Base-by-base conservation (phyloP, 495 filamentous ascomycete species). In the Jackrogersella minutella region DNA sequence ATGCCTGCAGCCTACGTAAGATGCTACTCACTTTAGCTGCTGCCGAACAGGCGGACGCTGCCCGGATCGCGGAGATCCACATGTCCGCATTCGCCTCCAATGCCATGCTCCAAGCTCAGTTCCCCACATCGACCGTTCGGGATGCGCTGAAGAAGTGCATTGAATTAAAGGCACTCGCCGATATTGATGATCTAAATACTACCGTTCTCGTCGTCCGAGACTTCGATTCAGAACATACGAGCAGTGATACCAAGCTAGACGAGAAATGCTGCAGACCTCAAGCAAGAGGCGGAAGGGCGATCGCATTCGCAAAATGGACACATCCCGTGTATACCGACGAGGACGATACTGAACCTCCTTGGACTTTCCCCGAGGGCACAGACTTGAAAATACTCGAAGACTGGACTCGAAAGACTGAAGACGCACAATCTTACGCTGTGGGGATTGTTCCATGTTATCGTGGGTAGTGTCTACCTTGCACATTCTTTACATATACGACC, bases 221-320 rank as follows among this genome's bases (percentile, higher is more conserved):
- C 34, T 53, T 21, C 1, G 21, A 7, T 17, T 16, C 26, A 3
- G 51, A 24, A 22, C 0, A 4, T 14, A 4, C 11, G 16, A 34
- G 13, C 10, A 49, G 21, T 17, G 17, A 2, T 19, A 5, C 10
- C 22, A 21, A 21, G 37, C 19, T 5, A 30, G 30, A n/a, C 14
- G 13, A 14, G 34, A 50, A 16, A 16, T 13, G 24, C 10, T 5
- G 6, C 3, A 30, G 14, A 33, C 21, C 7, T 26, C 16, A 16
- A 19, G 21, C 5, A 6, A 31, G 53, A 10, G 37, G n/a, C n/a
- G n/a, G 58, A 19, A 31, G 70, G 28, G 60, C 72, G 5, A 68
- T 80, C 10, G 73, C 76, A 17, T 80, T 80, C 50, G 77, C 77
- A 3, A 80, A 78, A 58, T 80, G 77, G 77, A 58, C 72, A 28